phyloP scores from a whole-genome alignment of 2,329 filamentous ascomycete species.

The Epichloe elymi region DNA sequence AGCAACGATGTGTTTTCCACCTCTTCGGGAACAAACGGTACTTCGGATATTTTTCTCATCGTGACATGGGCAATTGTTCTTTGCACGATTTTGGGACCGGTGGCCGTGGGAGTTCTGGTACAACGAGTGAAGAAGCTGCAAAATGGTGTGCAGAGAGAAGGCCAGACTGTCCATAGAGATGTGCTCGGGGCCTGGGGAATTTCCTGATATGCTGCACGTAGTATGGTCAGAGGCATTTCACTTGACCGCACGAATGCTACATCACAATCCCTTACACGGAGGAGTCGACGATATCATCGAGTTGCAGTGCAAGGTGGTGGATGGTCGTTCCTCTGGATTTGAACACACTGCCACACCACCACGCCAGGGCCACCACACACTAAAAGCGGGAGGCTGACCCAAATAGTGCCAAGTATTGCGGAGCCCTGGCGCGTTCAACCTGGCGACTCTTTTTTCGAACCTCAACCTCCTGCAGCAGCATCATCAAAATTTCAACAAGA shows the following conservation, averaged over 20 bases:
- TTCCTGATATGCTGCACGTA: neutral
- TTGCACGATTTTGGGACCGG: slow-evolving; percentile 39
- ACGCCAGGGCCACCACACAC: too few species aligned
- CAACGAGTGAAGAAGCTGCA: slow-evolving; percentile 23
- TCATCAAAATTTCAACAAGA: neutral
- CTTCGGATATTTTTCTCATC: slow-evolving; percentile 35
- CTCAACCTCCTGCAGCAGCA: neutral
- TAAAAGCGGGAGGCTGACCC: too few species aligned
- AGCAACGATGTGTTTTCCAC: slow-evolving; percentile 28
- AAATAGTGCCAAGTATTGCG: neutral
- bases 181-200: slow-evolving; percentile 3
- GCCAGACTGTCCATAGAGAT: neutral
- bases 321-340: too few species aligned
- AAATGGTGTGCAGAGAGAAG: neutral
- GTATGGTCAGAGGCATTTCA: too few species aligned
- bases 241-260: too few species aligned
- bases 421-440: neutral
- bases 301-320: too few species aligned
- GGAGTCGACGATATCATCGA: too few species aligned
- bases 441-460: neutral
- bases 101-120: slow-evolving; percentile 34
- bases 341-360: too few species aligned
- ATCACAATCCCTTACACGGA: too few species aligned
- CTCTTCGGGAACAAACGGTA: neutral
- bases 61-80: slow-evolving; percentile 42